Base-by-base conservation (phyloP, 345 rosid genomes). In the Angophora floribunda region DNA sequence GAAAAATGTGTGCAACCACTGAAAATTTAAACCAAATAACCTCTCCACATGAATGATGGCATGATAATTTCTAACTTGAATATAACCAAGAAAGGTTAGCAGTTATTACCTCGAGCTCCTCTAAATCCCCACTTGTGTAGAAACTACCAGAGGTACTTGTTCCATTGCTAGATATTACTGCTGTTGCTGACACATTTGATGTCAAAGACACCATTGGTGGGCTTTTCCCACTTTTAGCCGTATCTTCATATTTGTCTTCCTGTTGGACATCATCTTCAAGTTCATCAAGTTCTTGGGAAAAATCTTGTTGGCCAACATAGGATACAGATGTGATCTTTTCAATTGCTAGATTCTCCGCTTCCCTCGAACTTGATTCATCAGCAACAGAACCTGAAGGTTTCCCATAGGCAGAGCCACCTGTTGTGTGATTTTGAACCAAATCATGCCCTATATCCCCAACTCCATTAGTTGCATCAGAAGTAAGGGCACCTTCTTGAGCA, bases 81-180 rank as follows among this genome's bases (percentile, higher is more conserved):
- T 2, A 52, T 85, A 32, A 85, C 44, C 65, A 85, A 85, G 79
- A 85, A 67, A 61, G 85, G 88, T 41, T 30, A 79, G 92, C 55
- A 87, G 89, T 87, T 53, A 87, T 87, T 86, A 98, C 99, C 99
- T 98, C 99, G 16, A 97, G 99, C 94, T 98, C 99, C 91, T 95
- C 99, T 61, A 95, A 84, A 88, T 90, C 87, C 30, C 90, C 92
- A 82, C 86, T 88, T 24, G 92, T 59, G 85, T 59, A 89, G 41
- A 89, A 88, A 91, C 90, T 86, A 89, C 90, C 89, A 9, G 92
- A 90, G 89, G 91, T 86, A 90, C 90, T 89, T 84, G 89, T 92
- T 86, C 91, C 90, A 87, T 89, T 90, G 79, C 89, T 59, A 47
- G 94, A 87, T 9, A 87, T 55, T 87, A 84, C 88, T 45, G 91